Base-by-base conservation (phyloP, 2,329 filamentous ascomycete genomes). In the Chaetomium sp. region DNA sequence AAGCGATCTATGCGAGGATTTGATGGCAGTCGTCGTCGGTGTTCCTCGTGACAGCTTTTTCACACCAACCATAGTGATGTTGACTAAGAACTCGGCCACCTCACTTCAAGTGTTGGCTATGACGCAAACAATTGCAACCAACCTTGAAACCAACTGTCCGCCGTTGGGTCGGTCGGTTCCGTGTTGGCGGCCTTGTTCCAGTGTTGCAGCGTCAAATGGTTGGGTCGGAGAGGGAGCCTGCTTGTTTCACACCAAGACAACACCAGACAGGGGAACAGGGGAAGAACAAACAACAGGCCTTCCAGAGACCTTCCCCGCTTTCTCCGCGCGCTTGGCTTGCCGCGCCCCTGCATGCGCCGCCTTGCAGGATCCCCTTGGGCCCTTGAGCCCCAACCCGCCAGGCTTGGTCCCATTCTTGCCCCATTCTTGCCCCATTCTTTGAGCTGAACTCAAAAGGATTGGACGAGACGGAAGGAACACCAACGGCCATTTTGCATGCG, bases 261-360 rank as follows among this genome's bases (percentile, higher is more conserved):
- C n/a, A 29, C 45, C n/a, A 19, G n/a, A 7, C 45, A 23, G 45
- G 45, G 38, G 38, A n/a, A 7, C 45, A 23, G 45, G 45, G 38
- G 38, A n/a, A 42, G 38, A 42, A 42, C 38, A 50, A 50, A 50
- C 21, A 50, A 50, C 45, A 49, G 45, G n/a, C n/a, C 21, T 53
- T 55, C 29, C 35, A 27, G 38, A 27, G 45, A 9, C 19, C n/a
- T 47, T 45, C 57, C 49, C 62, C 49, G 49, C 51, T n/a, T 27
- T 60, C 62, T n/a, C 56, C 38, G 27, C 49, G 7, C 25, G 47
- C 16, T 12, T 29, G 21, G 21, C 9, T 29, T 59, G 55, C 62
- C 55, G 56, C 56, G 35, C 61, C 61, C 62, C 56, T 59, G 61
- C 61, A 63, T 55, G 57, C 47, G 23, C 31, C 13, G 31, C n/a